Evolutionary conservation across 2,329 filamentous ascomycete genomes (phyloP), one percentile per base, ranked within the genome.

Genomic region (Chalara sp.): DNA sequence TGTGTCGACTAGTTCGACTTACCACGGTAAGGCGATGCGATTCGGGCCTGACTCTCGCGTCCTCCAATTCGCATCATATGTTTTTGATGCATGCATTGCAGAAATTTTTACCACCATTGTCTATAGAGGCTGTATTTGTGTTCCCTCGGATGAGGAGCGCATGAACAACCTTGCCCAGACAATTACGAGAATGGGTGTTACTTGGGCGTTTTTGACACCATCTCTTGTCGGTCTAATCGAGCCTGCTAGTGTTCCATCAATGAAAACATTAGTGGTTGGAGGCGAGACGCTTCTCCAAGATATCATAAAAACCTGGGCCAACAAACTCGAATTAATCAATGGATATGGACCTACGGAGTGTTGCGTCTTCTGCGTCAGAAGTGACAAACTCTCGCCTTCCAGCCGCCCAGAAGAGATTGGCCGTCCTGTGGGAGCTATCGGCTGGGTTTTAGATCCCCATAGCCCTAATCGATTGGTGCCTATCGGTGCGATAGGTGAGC

Each of bases 341-440:
- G 65, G 61, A 0, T 96, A 95, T 63, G 89, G 89, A 1, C 90
- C 89, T 1, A 95, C 89, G 0, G 89, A 96, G 69, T 43, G 39
- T 32, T 13, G 32, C 10, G 30, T 39, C 35, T n/a, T n/a, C n/a
- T n/a, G n/a, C n/a, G n/a, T n/a, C n/a, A n/a, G n/a, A n/a, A n/a
- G n/a, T n/a, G 35, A n/a, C 8, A n/a, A n/a, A 8, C 8, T 39
- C 35, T 8, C 8, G 8, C n/a, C 8, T 8, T 39, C 8, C 8
- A 8, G 35, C 8, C 8, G n/a, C 35, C 8, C 8, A 39, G 8
- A 39, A n/a, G n/a, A n/a, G n/a, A n/a, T 39, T 39, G 35, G 35
- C 35, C 8, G 8, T 8, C 8, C 35, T 39, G 35, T 39, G n/a
- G 35, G 35, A 39, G 35, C 8, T 8, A 39, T 8, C n/a, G n/a